Evolutionary conservation across 495 filamentous ascomycete species (phyloP), one percentile per base, ranked within the genome.

Genomic region (Baudoinia panamericana): DNA sequence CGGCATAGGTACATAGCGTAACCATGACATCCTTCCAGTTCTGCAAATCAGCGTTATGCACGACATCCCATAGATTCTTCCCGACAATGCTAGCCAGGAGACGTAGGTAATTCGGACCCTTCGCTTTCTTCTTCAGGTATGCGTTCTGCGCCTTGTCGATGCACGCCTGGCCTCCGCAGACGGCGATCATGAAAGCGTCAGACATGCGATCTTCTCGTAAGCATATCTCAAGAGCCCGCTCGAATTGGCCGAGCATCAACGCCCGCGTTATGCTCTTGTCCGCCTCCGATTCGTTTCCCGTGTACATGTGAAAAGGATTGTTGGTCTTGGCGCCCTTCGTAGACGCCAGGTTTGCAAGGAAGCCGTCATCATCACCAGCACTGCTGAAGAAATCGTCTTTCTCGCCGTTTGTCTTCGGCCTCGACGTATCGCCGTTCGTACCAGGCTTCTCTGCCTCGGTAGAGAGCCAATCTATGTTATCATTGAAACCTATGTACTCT

Each of bases 11-110:
- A 71, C 90, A 96, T 21, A 99, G 69, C 2, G 84, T 80, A 20
- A 81, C 86, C 83, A 96, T 87, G 9, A 90, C 76, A 59, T 96
- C 90, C 63, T 88, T 96, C 90, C 90, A 99, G 61, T 88, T 82
- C 28, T 70, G 67, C 30, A 96, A 60, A 53, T 93, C 82, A 1
- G 90, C 92, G 53, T 99, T 96, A 61, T 96, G 80, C 7, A 95
- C 90, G 31, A 96, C 71, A 65, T 99, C 90, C 90, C 92, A 96
- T 6, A 99, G 67, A 56, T 99, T 95, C 66, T 95, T 95, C 35
- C 82, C 83, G 37, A 90, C 84, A 30, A 96, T 79, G 19, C 88
- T 94, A 41, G 82, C 83, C 36, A 99, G 67, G 26, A 99, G 67
- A 26, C 90, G 77, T 31, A 96, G 64, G 57, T 99, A 99, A 59